These are phyloP conservation scores for Chalaropsis ovoidea DNA, from an alignment of 2,329 filamentous ascomycete genomes.

Conservation along the genomic window DNA sequence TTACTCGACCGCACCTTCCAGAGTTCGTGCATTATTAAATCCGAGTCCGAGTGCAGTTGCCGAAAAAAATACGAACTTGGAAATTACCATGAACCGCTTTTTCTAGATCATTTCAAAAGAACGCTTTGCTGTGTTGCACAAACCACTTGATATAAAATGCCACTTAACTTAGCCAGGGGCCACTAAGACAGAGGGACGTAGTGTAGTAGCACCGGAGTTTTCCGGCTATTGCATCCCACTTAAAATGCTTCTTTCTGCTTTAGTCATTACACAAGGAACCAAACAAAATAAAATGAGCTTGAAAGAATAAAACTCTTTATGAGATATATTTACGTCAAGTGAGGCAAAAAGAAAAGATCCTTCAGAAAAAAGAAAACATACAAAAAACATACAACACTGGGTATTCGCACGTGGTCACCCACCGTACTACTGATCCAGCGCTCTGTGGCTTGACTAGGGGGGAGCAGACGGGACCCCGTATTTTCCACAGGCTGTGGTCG, in stretches of 20 bases:
- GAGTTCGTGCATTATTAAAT: no score
- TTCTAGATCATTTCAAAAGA: background rate
- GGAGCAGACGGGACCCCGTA: background rate
- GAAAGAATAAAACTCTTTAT: no score
- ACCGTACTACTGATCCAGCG: background rate
- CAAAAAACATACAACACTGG: conserved; percentile 5
- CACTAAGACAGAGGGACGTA: background rate
- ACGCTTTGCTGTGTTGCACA: background rate
- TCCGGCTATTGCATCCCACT: background rate
- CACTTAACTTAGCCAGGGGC: background rate
- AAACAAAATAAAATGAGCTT: no score
- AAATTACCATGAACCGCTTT: background rate
- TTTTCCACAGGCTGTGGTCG: background rate
- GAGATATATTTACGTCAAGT: no score
- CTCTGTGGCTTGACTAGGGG: background rate
- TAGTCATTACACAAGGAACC: no score
- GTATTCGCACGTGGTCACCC: background rate
- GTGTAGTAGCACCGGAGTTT: background rate
- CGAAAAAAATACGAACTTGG: background rate
- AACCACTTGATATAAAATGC: background rate
- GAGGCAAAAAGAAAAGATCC: no score
- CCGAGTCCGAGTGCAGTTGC: no score
- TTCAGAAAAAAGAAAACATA: background rate
- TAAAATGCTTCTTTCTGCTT: background rate
- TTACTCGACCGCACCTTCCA: no score